Evolutionary conservation across 1,139 yeast species (phyloP), one percentile per base, ranked within the genome.

Genomic region (Torulaspora globosa): DNA sequence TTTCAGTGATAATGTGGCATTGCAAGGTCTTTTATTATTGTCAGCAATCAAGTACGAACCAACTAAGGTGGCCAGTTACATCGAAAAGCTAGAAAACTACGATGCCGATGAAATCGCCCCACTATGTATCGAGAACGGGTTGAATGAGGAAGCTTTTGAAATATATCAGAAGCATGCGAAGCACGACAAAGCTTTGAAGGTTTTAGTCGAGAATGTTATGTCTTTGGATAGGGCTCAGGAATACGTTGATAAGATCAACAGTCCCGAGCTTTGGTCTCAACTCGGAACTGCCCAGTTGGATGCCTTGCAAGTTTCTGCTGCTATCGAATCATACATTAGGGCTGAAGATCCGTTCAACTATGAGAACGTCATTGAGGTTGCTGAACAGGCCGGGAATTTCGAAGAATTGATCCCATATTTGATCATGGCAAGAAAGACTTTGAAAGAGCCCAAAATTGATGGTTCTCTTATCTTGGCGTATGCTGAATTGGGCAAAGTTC

Each of bases 41-140:
- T 92, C 98, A 54, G 97, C 98, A 32, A 87, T 92, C 66, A 90
- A 89, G 70, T 96, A 96, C 44, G 97, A 92, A 68, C 80, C 89
- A 59, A 74, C 92, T 11, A 85, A 88, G 70, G 97, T 92, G 44
- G 70, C 78, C 57, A 78, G 79, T 47, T 89, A 90, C 68, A 79
- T 92, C 63, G 97, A 92, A 59, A 85, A 88, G 58, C 77, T 92
- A 55, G 96, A 90, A 62, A 84, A 86, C 62, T 94, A 80, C 64
- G 97, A 92, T 65, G 95, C 96, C 26, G 81, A 81, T 55, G 98
- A 92, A 69, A 92, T 94, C 69, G 96, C 97, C 36, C 85, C 90
- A 47, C 78, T 90, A 62, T 87, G 96, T 74, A 78, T 89, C 58
- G 96, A 89, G 65, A 87, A 87, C 59, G 89, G 84, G 48, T 76